A percentile compares a stretch with the other conserved stretches of the same genome.
These are phyloP conservation scores for Fraxinus floribunda DNA, from an alignment of 305 asterid genomes.

Conservation along the genomic window DNA sequence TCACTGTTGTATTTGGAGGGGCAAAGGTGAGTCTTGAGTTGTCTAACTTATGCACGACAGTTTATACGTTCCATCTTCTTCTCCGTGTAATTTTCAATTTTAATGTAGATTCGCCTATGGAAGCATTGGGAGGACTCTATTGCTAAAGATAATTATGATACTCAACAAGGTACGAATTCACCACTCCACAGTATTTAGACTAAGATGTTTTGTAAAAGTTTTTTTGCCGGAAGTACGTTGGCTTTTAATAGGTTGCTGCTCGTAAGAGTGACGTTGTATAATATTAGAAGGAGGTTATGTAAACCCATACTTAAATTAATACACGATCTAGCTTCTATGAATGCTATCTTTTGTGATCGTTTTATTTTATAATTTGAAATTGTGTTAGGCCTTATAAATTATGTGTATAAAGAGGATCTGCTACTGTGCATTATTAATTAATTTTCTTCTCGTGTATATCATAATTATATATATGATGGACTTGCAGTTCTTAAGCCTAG, in stretches of 20 bases:
- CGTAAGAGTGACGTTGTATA: neutral
- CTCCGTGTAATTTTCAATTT: slow-evolving; percentile 7
- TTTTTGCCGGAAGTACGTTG: slow-evolving; percentile 12
- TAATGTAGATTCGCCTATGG: slow-evolving; percentile 81
- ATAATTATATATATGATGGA: slow-evolving; percentile 14
- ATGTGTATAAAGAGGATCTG: neutral
- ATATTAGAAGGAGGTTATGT: neutral
- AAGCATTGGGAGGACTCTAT: slow-evolving; percentile 87
- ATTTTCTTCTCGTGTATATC: neutral
- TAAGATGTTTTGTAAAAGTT: neutral
- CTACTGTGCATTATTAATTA: neutral
- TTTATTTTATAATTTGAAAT: neutral
- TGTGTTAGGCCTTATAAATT: neutral
- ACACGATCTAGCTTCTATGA: neutral
- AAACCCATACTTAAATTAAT: neutral
- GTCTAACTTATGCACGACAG: slow-evolving; percentile 6
- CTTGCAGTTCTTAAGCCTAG: slow-evolving; percentile 60
- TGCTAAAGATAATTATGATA: slow-evolving; percentile 55
- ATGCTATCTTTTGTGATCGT: slow-evolving; percentile 1
- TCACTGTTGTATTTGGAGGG: slow-evolving; percentile 84
- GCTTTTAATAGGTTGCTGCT: neutral
- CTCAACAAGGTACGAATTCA: slow-evolving; percentile 44
- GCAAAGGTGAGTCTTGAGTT: slow-evolving; percentile 48
- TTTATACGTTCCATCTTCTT: neutral
- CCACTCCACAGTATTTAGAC: neutral